Base-by-base conservation (phyloP, 1,284 basidiomycete species). In the Gomphus bonarii region DNA sequence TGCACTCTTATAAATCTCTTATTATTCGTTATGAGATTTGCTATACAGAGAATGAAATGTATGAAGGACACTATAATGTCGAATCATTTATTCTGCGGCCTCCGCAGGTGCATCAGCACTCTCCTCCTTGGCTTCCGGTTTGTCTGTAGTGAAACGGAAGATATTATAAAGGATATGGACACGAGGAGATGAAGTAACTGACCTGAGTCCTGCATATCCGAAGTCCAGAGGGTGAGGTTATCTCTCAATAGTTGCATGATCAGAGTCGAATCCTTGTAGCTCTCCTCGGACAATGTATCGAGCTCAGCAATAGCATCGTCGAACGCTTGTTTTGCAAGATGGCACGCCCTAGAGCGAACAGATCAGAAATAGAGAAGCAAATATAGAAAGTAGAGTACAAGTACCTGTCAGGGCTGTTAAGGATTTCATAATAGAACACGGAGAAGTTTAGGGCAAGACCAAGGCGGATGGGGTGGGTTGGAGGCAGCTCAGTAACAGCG, bases 401-500 rank as follows among this genome's bases (percentile, higher is more conserved):
- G 18, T 46, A 57, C 55, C 94, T 92, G 76, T 98, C 95, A 67
- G 95, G 95, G 72, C 88, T 91, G 86, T 99, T 99, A 74, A 99
- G 87, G 74, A 99, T 98, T 77, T 99, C 97, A 79, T 98, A 99
- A 86, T 99, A 99, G 83, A 99, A 99, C 60, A 99, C 95, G 61
- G 94, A 97, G 84, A 99, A 99, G 86, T 99, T 99, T 70, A 99
- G 82, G 52, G 95, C 97, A 59, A 99, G 91, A 75, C 95, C 95
- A 63, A 99, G 91, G 71, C 95, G 94, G 76, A 99, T 99, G 65
- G 95, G 95, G 80, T 99, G 97, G 66, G 95, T 99, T 30, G 95
- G 97, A 44, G 95, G 94, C 54, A 99, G 88, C 77, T 99, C 95
- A 55, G 90, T 95, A 65, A 95, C 88, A 65, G 95, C 95, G 72